Evolutionary conservation across 495 filamentous ascomycete species (phyloP).

Genomic region (Talaromyces adpressus): DNA sequence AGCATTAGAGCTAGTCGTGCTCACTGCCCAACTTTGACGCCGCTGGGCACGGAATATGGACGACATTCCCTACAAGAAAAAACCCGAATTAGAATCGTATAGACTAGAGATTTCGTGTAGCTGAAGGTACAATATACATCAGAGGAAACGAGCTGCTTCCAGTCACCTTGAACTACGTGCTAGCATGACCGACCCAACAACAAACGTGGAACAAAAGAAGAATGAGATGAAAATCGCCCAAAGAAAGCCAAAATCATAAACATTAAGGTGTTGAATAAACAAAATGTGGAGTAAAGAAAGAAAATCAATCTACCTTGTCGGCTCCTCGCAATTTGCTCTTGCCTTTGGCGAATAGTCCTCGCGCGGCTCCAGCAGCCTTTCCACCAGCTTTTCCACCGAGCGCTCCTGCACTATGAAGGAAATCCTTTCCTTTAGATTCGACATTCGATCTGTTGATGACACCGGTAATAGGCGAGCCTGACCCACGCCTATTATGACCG

Average conservation of each 20-base stretch:
- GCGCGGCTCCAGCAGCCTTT: conserved; percentile 53
- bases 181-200: conserved; percentile 12
- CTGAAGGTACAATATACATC: conserved; percentile 10
- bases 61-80: conserved; percentile 37
- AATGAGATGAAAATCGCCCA: conserved; percentile 34
- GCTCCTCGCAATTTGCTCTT: conserved; percentile 68
- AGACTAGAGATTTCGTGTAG: conserved; percentile 12
- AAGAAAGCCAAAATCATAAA: not conserved
- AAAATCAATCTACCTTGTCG: conserved; percentile 69
- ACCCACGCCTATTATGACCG: conserved; percentile 29
- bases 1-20: not conserved
- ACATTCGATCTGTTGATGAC: conserved; percentile 40
- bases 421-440: conserved; percentile 73
- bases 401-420: conserved; percentile 70
- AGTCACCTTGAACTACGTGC: conserved; percentile 16
- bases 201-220: conserved; percentile 15
- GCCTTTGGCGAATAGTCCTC: conserved; percentile 80
- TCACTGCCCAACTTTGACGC: not conserved
- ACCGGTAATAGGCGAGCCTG: conserved; percentile 26
- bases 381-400: conserved; percentile 61
- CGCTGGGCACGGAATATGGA: conserved; percentile 17
- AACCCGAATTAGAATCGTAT: conserved; percentile 29
- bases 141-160: conserved; percentile 13
- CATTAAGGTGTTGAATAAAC: conserved; percentile 23
- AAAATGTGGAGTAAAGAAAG: conserved; percentile 23